phyloP scores from a whole-genome alignment of 805 yeast genomes.

The Cyberlindnera maritima region DNA sequence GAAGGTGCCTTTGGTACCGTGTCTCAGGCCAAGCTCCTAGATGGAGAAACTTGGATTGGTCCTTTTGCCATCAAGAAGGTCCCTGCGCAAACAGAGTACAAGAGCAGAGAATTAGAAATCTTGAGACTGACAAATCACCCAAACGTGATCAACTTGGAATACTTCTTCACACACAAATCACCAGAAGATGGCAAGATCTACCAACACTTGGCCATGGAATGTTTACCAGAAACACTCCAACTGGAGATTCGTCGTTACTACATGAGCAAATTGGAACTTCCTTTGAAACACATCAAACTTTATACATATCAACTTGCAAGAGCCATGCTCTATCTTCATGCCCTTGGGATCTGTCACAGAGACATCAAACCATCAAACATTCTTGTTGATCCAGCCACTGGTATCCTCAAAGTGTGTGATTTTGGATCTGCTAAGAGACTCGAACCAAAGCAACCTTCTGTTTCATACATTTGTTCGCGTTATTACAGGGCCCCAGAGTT shows the following conservation, averaged over 20 bases:
- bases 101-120: conserved; percentile 76
- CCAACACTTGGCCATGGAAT: conserved; percentile 85
- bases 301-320: conserved; percentile 79
- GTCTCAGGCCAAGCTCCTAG: conserved; percentile 61
- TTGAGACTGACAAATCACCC: conserved; percentile 77
- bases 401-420: conserved; percentile 74
- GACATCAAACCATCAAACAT: conserved; percentile 85
- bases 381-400: conserved; percentile 66
- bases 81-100: conserved; percentile 85
- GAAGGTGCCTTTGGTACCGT: conserved; percentile 89
- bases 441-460: conserved; percentile 80
- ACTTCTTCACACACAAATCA: conserved; percentile 66
- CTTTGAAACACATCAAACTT: conserved; percentile 70
- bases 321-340: conserved; percentile 80
- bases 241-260: conserved; percentile 70
- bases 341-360: conserved; percentile 77
- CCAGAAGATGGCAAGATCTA: conserved; percentile 63
- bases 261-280: conserved; percentile 57
- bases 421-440: conserved; percentile 82
- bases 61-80: conserved; percentile 84
- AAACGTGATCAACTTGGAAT: conserved; percentile 67
- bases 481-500: conserved; percentile 96
- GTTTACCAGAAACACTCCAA: conserved; percentile 78
- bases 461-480: conserved; percentile 92
- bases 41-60: conserved; percentile 56